Base-by-base conservation (phyloP, 306 rosid genomes). In the Cicer judaicum region DNA sequence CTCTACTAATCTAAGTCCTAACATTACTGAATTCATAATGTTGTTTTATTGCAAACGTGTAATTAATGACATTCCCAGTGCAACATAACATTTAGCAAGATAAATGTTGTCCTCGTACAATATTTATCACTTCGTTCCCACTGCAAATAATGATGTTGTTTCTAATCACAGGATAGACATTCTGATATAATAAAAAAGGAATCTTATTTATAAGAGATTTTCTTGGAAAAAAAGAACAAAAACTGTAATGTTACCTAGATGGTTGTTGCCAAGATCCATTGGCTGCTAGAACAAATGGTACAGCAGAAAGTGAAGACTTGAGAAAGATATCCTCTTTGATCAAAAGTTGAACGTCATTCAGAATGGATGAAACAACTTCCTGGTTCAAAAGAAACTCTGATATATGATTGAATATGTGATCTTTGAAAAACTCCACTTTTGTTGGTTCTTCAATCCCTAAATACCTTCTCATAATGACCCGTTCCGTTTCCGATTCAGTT, bases 201-300 rank as follows among this genome's bases (percentile, higher is more conserved):
- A 54, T 62, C 63, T 39, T 19, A 67, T 54, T 19, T 13, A 29
- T 29, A 13, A 72, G 36, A 68, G 36, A 14, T 21, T 13, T n/a
- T 48, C 36, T 64, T 10, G 10, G 24, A 62, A 16, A 61, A 53
- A 5, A 63, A 2, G 9, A 2, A 53, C 11, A n/a, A n/a, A 39
- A 40, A 41, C 7, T 19, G 10, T 52, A 48, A 44, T 18, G 47
- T 85, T 81, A 93, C 98, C 96, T 87, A 60, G 91, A 87, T 42
- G 98, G 97, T 74, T 84, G 91, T 78, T 87, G 87, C 97, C 97
- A 91, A 75, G 97, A 89, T 74, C 98, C 98, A 87, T 91, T 77
- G 68, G 96, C 96, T 69, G 98, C 88, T 84, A 87, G 79, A 77
- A 93, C 97, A 78, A 93, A 93, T 47, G 89, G 87, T 61, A 82